Evolutionary conservation across 2,329 filamentous ascomycete genomes (phyloP).

Genomic region (Neofusicoccum ribis): DNA sequence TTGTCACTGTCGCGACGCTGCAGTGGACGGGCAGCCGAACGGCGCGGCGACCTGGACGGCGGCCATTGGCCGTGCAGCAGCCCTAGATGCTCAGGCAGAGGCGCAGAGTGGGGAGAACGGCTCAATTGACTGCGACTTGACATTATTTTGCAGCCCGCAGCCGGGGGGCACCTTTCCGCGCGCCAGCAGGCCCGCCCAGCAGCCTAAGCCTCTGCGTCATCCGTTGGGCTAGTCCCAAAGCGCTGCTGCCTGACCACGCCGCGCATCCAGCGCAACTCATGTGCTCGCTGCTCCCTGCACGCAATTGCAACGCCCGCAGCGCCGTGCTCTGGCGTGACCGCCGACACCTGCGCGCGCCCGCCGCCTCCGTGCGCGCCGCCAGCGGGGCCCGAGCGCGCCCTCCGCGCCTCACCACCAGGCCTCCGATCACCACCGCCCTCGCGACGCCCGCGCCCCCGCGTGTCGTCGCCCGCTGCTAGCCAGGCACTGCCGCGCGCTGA

Average conservation of each 20-base stretch:
- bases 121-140: conserved; percentile 12
- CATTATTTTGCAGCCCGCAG: neutral
- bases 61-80: conserved; percentile 13
- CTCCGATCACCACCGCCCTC: neutral
- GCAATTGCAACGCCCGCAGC: conserved; percentile 15
- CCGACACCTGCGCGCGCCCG: neutral
- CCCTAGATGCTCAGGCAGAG: conserved; percentile 12
- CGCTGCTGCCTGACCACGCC: conserved; percentile 9
- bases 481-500: conserved; percentile 11
- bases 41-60: conserved; percentile 17
- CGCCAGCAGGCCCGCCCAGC: neutral
- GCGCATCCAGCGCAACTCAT: conserved; percentile 13
- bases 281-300: conserved; percentile 9
- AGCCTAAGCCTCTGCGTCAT: conserved; percentile 2
- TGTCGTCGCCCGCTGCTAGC: neutral
- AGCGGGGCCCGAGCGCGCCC: neutral
- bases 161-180: neutral
- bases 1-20: conserved; percentile 16
- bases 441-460: neutral
- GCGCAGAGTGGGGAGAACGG: conserved; percentile 17
- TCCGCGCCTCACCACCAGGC: neutral
- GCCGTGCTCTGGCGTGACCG: neutral
- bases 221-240: conserved; percentile 10
- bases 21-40: conserved; percentile 8
- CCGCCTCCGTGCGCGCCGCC: neutral